phyloP scores from a whole-genome alignment of 2,329 filamentous ascomycete genomes.

The Aspergillus pseudoviridinutans region DNA sequence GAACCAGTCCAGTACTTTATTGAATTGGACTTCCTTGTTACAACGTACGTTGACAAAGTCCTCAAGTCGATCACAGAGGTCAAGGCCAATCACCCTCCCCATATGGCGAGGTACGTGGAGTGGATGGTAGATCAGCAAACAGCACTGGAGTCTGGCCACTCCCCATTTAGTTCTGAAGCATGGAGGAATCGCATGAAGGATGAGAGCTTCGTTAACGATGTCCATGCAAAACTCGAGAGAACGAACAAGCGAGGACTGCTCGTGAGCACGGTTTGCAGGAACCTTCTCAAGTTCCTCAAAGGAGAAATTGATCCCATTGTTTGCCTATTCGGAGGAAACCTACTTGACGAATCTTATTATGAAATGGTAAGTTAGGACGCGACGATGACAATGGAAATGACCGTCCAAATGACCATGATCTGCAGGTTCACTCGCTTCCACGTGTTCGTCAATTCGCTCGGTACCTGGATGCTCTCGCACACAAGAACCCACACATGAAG shows the following conservation, averaged over 20 bases:
- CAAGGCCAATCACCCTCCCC: not conserved
- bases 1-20: not conserved
- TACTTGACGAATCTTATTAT: constrained; percentile 1
- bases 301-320: not conserved
- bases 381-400: not conserved
- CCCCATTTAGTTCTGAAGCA: not conserved
- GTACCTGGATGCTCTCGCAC: not conserved
- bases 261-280: not conserved
- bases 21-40: constrained; percentile 3
- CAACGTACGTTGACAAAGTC: not conserved
- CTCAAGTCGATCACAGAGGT: not conserved
- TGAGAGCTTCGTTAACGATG: not conserved
- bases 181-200: not conserved
- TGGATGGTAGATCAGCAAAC: not conserved
- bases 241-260: not conserved
- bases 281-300: not conserved
- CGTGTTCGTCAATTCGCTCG: not conserved
- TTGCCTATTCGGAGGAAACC: not conserved
- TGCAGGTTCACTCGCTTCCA: not conserved
- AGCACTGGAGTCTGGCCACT: not conserved
- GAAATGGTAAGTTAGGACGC: constrained; percentile 1
- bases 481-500: constrained; percentile 6
- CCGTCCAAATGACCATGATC: not conserved
- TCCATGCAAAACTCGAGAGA: not conserved
- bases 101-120: not conserved